These are phyloP conservation scores for Globisporangium abappressorium DNA, from an alignment of 352 stramenopile species.

Conservation along the genomic window DNA sequence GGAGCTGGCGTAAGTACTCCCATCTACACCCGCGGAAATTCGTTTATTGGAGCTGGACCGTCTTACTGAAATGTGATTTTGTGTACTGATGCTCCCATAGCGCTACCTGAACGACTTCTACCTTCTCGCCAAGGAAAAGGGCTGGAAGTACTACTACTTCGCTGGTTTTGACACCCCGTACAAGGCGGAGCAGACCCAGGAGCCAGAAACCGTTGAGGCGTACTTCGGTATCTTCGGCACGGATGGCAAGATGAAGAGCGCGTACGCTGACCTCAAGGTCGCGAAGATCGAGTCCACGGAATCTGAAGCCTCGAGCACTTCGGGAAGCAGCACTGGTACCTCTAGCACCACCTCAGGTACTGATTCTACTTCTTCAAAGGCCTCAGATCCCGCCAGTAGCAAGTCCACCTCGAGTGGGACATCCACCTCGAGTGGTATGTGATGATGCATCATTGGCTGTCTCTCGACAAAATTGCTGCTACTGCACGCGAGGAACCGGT, in stretches of 20 bases:
- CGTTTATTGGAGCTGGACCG: neutral
- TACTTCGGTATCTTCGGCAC: constrained; percentile 79
- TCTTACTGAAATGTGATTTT: constrained; percentile 2
- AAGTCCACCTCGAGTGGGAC: constrained; percentile 7
- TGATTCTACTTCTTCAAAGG: neutral
- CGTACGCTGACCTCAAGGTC: constrained; percentile 58
- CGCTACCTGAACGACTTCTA: constrained; percentile 82
- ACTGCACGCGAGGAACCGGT: neutral
- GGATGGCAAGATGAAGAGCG: constrained; percentile 60
- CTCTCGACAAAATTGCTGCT: neutral
- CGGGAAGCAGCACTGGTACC: constrained; percentile 16
- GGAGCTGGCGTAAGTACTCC: constrained; percentile 41
- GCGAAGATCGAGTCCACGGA: constrained; percentile 27
- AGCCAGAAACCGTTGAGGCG: constrained; percentile 61
- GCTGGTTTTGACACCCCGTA: constrained; percentile 79
- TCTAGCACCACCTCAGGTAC: constrained; percentile 14
- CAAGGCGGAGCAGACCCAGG: constrained; percentile 53
- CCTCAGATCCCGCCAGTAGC: neutral
- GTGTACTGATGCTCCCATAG: constrained; percentile 15
- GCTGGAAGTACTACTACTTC: constrained; percentile 90
- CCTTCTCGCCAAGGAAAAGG: constrained; percentile 49
- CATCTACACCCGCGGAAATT: neutral
- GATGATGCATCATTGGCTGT: neutral
- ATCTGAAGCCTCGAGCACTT: constrained; percentile 23
- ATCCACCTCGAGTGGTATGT: constrained; percentile 8